Evolutionary conservation across 1,284 basidiomycete genomes (phyloP), one percentile per base, ranked within the genome.

Genomic region (Sanguinoderma infundibulare): DNA sequence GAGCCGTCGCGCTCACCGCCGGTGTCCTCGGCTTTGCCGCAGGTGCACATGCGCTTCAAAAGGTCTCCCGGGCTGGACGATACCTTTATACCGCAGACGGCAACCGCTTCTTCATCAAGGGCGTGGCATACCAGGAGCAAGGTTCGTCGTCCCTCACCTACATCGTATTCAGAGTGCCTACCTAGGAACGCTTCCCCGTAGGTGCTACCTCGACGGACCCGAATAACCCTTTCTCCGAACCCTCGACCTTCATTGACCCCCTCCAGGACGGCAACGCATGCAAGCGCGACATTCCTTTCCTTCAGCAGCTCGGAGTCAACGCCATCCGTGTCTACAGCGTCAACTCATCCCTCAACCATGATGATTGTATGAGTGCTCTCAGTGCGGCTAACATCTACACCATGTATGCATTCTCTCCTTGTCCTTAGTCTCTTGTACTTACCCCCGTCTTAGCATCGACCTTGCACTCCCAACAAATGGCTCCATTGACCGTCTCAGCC

Each of bases 81-180:
- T 96, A 95, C 74, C 86, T 97, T 35, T 96, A 94, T 77, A 81
- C 79, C 32, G 82, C 83, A 9, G 82, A 86, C 54, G 92, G 92
- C 2, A 85, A 74, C 50, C 81, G 95, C 52, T 97, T 96, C 79
- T 96, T 89, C 76, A 92, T 97, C 79, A 96, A 95, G 79, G 95
- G 95, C 60, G 79, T 96, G 60, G 93, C 94, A 26, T 98, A 98
- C 77, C 95, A 97, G 75, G 86, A 88, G 62, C 91, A 95, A 74
- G 95, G 94, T 82, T 68, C 70, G 78, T 61, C 72, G 30, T 35
- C 22, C 30, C 35, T 20, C 9, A 32, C 22, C n/a, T 15, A 32
- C 49, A 20, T 51, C 30, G 32, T 51, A 20, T 32, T 22, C 49
- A 20, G 46, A 32, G 32, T 20, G 49, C 32, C 35, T 34, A 51